A percentile compares a stretch with the other conserved stretches of the same genome.
Evolutionary conservation across 371 early-diverging fungal species (phyloP).

Genomic region (Haplosporangium sp.): DNA sequence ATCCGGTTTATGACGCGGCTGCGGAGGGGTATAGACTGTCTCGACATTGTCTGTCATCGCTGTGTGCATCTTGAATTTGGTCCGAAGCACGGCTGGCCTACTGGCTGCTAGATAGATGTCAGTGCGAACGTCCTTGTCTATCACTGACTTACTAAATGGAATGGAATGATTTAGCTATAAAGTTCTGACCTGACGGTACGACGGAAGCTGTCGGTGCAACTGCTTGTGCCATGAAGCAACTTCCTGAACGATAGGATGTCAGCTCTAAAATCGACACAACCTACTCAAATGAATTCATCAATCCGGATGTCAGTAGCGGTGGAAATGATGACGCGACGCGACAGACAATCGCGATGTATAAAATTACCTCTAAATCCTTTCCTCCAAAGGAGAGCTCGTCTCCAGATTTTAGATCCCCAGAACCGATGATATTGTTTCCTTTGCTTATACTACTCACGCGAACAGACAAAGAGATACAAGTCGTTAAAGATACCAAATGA

Average conservation of each 20-base stretch:
- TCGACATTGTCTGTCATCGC: slow-evolving; percentile 6
- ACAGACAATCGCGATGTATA: neutral
- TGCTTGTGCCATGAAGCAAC: slow-evolving; percentile 24
- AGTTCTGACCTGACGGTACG: neutral
- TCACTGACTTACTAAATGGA: neutral
- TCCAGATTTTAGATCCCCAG: slow-evolving; percentile 28
- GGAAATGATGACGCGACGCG: too few relatives aligned
- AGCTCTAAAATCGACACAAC: slow-evolving; percentile 13
- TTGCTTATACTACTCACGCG: slow-evolving; percentile 22
- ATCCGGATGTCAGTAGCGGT: too few relatives aligned
- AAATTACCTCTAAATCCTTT: slow-evolving; percentile 60
- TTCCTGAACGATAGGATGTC: slow-evolving; percentile 23
- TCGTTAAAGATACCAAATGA: neutral
- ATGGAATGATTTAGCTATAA: neutral
- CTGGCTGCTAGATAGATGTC: neutral
- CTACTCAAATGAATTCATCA: neutral
- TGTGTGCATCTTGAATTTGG: slow-evolving; percentile 31
- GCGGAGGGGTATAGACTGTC: slow-evolving; percentile 6
- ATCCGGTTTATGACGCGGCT: slow-evolving; percentile 26
- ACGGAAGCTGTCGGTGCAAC: neutral
- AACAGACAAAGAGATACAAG: neutral
- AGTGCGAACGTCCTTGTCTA: neutral
- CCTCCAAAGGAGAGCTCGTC: slow-evolving; percentile 55
- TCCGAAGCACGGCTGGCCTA: neutral
- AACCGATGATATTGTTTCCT: slow-evolving; percentile 25